phyloP scores from a whole-genome alignment of 116 monocot genomes.

The Zostera marina region DNA sequence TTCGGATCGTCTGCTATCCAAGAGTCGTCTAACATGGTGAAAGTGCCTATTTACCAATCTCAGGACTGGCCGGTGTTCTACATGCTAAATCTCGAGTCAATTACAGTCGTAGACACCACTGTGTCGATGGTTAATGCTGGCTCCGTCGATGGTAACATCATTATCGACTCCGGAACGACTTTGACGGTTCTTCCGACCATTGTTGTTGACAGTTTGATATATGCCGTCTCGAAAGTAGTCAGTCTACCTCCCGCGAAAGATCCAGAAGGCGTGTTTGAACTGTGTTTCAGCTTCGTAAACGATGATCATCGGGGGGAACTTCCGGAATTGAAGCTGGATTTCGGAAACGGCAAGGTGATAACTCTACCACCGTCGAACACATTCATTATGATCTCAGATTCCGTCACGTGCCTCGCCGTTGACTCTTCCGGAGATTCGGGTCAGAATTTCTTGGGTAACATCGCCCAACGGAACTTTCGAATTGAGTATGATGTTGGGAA shows the following conservation, averaged over 20 bases:
- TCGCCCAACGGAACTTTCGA: neutral
- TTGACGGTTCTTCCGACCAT: neutral
- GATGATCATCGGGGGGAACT: neutral
- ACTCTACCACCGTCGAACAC: neutral
- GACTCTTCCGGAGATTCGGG: neutral
- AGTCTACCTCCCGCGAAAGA: neutral
- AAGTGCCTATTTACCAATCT: constrained; percentile 5
- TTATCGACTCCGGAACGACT: neutral
- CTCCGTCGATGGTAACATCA: neutral
- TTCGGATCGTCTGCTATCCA: constrained; percentile 12
- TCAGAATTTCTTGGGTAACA: neutral
- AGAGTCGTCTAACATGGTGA: constrained; percentile 1
- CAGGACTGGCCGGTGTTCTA: constrained; percentile 16
- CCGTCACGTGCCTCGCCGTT: neutral
- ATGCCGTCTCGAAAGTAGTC: neutral
- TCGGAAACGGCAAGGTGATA: neutral
- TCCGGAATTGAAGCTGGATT: neutral
- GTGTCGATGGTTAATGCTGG: neutral
- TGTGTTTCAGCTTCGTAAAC: neutral
- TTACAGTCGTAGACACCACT: neutral
- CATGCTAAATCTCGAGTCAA: constrained; percentile 5
- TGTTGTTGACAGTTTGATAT: neutral
- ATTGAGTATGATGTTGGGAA: neutral
- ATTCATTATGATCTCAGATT: neutral
- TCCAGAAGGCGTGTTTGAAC: neutral